These are phyloP conservation scores for Lachnum nothofagi DNA, from an alignment of 2,329 filamentous ascomycete genomes.

Conservation along the genomic window DNA sequence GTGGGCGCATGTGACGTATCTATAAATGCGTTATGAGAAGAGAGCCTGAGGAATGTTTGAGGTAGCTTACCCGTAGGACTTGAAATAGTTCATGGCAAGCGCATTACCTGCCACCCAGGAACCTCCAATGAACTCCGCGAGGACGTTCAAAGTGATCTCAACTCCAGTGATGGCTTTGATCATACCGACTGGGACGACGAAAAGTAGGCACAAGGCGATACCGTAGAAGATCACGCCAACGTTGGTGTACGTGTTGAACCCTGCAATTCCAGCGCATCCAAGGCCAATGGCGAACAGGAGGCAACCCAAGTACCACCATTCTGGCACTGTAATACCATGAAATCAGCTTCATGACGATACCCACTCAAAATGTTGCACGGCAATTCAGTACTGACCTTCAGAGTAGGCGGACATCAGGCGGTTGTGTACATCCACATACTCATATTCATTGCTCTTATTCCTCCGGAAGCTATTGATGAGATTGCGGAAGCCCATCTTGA, in stretches of 20 bases:
- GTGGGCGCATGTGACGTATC: slow-evolving; percentile 46
- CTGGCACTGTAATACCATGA: slow-evolving; percentile 33
- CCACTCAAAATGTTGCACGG: slow-evolving; percentile 13
- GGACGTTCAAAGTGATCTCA: slow-evolving; percentile 56
- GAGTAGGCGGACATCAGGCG: slow-evolving; percentile 44
- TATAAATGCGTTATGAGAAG: slow-evolving; percentile 36
- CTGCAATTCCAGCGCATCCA: slow-evolving; percentile 43
- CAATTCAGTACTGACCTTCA: slow-evolving; percentile 26
- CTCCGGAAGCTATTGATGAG: slow-evolving; percentile 39
- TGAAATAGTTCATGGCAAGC: slow-evolving; percentile 73
- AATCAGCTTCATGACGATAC: background rate
- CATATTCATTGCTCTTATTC: slow-evolving; percentile 28
- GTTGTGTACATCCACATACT: slow-evolving; percentile 43
- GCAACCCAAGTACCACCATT: slow-evolving; percentile 49
- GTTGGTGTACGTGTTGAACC: slow-evolving; percentile 49
- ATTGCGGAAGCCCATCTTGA: slow-evolving; percentile 46
- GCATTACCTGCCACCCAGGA: slow-evolving; percentile 63
- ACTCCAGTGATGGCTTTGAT: slow-evolving; percentile 43
- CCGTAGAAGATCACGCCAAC: slow-evolving; percentile 31
- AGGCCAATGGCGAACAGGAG: slow-evolving; percentile 42
- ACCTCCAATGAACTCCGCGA: slow-evolving; percentile 67
- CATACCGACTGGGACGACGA: slow-evolving; percentile 34
- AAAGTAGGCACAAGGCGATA: slow-evolving; percentile 29
- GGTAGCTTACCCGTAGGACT: slow-evolving; percentile 64
- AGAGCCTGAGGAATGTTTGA: slow-evolving; percentile 37